Evolutionary conservation across 1,139 yeast genomes (phyloP).

Genomic region (Blastobotrys persicus): DNA sequence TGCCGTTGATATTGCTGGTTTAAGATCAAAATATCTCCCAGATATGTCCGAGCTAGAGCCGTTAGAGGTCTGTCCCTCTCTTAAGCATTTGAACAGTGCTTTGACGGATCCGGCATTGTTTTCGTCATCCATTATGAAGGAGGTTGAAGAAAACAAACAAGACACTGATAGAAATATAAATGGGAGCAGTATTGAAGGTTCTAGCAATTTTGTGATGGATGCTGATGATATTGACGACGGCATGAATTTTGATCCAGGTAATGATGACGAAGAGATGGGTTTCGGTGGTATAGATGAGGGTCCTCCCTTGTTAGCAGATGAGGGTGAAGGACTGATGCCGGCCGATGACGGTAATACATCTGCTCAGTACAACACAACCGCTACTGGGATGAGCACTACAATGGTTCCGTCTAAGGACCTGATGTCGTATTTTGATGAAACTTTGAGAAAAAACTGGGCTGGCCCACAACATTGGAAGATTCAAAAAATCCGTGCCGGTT

Average conservation of each 20-base stretch:
- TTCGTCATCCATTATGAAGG: slow-evolving; percentile 24
- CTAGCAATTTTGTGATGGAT: slow-evolving; percentile 17
- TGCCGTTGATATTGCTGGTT: slow-evolving; percentile 20
- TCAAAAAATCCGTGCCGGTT: slow-evolving; percentile 48
- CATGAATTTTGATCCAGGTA: slow-evolving; percentile 15
- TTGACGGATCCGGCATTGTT: slow-evolving; percentile 46
- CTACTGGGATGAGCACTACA: slow-evolving; percentile 12
- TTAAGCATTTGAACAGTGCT: slow-evolving; percentile 55
- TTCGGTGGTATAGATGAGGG: slow-evolving; percentile 27
- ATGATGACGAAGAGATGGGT: slow-evolving; percentile 30
- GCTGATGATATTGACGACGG: slow-evolving; percentile 24
- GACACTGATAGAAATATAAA: slow-evolving; percentile 12
- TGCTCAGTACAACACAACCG: slow-evolving; percentile 6
- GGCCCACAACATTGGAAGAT: slow-evolving; percentile 97
- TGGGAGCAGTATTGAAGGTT: slow-evolving; percentile 17
- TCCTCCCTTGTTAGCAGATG: slow-evolving; percentile 19
- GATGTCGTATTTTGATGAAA: slow-evolving; percentile 76
- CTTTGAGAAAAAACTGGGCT: slow-evolving; percentile 71
- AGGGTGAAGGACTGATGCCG: slow-evolving; percentile 30
- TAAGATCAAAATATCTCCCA: slow-evolving; percentile 26
- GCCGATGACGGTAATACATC: slow-evolving; percentile 10
- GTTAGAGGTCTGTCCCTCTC: slow-evolving; percentile 60
- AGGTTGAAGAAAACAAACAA: slow-evolving; percentile 23
- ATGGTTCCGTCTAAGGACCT: slow-evolving; percentile 54
- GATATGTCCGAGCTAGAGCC: slow-evolving; percentile 37